Evolutionary conservation across 2,329 filamentous ascomycete species (phyloP), one percentile per base, ranked within the genome.

Genomic region (Alternaria novae-zelandiae): DNA sequence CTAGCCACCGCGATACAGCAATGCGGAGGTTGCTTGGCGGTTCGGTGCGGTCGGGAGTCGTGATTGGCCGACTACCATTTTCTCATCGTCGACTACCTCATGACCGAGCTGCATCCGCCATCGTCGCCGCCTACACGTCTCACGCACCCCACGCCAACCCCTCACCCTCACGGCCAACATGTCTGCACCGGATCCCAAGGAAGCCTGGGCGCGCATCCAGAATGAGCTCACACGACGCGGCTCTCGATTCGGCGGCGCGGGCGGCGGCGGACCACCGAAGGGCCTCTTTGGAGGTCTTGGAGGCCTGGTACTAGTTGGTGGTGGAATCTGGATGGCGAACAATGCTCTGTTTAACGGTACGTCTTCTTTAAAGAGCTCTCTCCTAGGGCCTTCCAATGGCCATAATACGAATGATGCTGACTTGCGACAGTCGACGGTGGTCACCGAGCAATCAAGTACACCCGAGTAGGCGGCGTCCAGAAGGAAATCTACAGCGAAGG

Each of bases 401-500:
- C 21, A 49, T 41, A 26, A 20, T 23, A 13, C 12, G 45, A 28
- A 51, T 54, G n/a, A 26, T 46, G 63, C 74, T 79, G 64, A 79
- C 64, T 30, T 28, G 49, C 41, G 15, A 65, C 61, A 89, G 96
- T 99, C 75, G 96, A 99, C 79, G 96, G 96, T 90, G 96, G 96
- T 84, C 96, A 98, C 83, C 91, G 96, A 79, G 96, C 96, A 70
- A 99, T 99, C 87, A 99, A 99, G 83, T 99, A 99, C 85, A 94
- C 91, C 74, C 91, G 94, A 80, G 77, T 97, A 82, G 92, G 89
- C 76, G 96, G 96, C 86, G 95, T 99, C 59, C 91, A 92, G 86
- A 94, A 94, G 84, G 93, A 98, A 78, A 99, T 99, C 81, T 99
- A 97, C 85, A 87, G 76, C 74, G 96, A 99, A 93, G 96, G 95